Evolutionary conservation across 345 rosid species (phyloP), one percentile per base, ranked within the genome.

Genomic region (Lenwebbia sp.): DNA sequence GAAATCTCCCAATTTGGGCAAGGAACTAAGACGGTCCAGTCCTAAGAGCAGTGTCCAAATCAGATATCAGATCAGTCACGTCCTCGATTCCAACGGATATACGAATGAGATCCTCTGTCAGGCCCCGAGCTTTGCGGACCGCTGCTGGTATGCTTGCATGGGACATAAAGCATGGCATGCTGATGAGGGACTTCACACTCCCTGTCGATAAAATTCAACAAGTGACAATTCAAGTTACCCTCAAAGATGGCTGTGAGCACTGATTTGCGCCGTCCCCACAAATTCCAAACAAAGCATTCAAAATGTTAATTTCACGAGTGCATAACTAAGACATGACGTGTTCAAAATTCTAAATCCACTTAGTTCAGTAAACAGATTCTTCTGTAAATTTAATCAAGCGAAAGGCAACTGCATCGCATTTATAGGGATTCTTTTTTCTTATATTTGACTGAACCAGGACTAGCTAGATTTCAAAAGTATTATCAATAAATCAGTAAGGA

Each of bases 101-200:
- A 8, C 99, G 95, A 82, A 95, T 87, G 87, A 97, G 98, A 92
- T 97, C 99, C 87, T 95, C 96, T 0, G 94, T 95, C 84, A 97
- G 91, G 86, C 99, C 99, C 89, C 99, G 91, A n/a, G 99, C 97
- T 85, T 94, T 95, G 0, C 98, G 95, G 5, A 96, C 98, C 23
- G 88, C 89, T 14, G 93, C 91, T 2, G 99, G 99, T 89, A 96
- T 96, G 88, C 96, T 94, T 65, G 99, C 98, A 89, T 97, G 99
- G 30, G 99, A 97, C 99, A 97, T 97, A 89, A 96, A 97, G 92
- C 99, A 95, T 6, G 99, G 99, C 98, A 97, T 88, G 94, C 98
- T 96, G 89, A 97, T 95, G 60, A 97, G 98, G 75, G 98, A 97
- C 90, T 97, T 97, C 65, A 97, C 99, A 85, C 98, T 95, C 84